These are phyloP conservation scores for Nakaseomyces delphensis DNA, from an alignment of 1,139 yeast species.

Conservation along the genomic window DNA sequence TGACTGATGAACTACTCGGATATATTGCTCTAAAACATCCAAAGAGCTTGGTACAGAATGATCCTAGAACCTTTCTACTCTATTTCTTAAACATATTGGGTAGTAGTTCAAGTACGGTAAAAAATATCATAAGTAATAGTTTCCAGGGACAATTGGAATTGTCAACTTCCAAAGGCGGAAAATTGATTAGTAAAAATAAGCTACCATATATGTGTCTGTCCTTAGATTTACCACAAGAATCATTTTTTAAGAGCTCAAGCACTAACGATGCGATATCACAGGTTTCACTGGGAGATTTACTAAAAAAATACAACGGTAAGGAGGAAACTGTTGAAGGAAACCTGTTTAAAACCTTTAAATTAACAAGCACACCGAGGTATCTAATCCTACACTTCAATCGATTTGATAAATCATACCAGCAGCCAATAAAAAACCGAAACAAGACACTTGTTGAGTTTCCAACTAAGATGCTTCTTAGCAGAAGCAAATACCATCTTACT, in stretches of 20 bases:
- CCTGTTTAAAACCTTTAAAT: conserved; percentile 31
- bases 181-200: conserved; percentile 16
- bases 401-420: conserved; percentile 35
- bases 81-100: conserved; percentile 52
- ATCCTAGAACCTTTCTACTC: conserved; percentile 49
- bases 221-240: conserved; percentile 49
- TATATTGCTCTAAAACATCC: conserved; percentile 38
- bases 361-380: conserved; percentile 44
- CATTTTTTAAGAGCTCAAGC: conserved; percentile 44
- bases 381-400: conserved; percentile 52
- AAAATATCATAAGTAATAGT: conserved; percentile 20
- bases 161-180: conserved; percentile 14
- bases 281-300: conserved; percentile 39
- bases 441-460: conserved; percentile 61
- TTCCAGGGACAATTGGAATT: conserved; percentile 49
- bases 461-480: conserved; percentile 26
- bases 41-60: conserved; percentile 36
- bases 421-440: conserved; percentile 40
- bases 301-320: conserved; percentile 41
- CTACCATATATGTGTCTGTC: conserved; percentile 50
- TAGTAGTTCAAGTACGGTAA: conserved; percentile 32
- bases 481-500: conserved; percentile 38
- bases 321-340: conserved; percentile 14
- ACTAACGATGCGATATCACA: conserved; percentile 43
- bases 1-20: conserved; percentile 59